Evolutionary conservation across 2,329 filamentous ascomycete species (phyloP).

Genomic region (Calonectria pteridis): DNA sequence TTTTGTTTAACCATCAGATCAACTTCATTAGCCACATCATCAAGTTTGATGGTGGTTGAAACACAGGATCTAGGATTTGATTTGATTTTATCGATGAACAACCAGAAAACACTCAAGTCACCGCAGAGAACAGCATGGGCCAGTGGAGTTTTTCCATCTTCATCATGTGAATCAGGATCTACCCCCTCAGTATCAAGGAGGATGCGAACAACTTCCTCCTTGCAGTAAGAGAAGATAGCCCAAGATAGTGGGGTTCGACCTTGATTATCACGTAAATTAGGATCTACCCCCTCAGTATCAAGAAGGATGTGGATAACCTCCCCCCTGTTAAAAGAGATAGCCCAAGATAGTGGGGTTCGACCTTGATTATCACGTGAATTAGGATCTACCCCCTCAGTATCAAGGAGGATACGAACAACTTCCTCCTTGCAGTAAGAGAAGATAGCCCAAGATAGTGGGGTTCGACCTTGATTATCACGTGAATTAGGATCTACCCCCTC

Average conservation of each 20-base stretch:
- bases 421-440: not conserved
- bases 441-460: not conserved
- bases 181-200: not conserved
- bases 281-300: not conserved
- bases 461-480: not conserved
- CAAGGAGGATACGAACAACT: not conserved
- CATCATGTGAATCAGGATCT: not conserved
- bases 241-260: too few species aligned
- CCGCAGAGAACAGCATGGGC: not conserved
- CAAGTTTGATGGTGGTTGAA: not conserved
- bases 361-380: too few species aligned
- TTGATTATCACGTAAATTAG: too few species aligned
- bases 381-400: not conserved
- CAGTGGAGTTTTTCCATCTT: not conserved
- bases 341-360: not conserved
- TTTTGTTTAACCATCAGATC: not conserved
- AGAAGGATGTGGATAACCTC: not conserved
- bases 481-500: not conserved
- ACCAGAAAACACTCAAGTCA: not conserved
- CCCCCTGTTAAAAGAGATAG: not conserved
- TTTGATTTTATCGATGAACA: not conserved
- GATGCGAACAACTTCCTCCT: not conserved
- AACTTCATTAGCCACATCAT: not conserved
- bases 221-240: not conserved
- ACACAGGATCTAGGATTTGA: not conserved